phyloP scores from a whole-genome alignment of 2,329 filamentous ascomycete species.

The Beauveria pseudobassiana region DNA sequence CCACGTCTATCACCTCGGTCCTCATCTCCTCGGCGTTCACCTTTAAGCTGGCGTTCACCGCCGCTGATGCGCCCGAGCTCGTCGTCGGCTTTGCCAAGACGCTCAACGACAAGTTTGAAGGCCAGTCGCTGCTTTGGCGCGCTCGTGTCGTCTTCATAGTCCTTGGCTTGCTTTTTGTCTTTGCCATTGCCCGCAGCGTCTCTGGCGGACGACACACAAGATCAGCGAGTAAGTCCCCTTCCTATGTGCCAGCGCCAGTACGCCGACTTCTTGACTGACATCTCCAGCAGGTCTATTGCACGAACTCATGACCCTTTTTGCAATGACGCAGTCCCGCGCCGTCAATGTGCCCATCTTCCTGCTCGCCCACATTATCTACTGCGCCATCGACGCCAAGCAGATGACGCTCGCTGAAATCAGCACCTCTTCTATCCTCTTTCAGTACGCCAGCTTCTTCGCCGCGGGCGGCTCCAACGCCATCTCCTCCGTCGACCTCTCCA shows the following conservation, averaged over 20 bases:
- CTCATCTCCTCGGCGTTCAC: slow-evolving; percentile 52
- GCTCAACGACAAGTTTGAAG: slow-evolving; percentile 33
- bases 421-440: slow-evolving; percentile 65
- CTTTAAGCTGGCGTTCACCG: slow-evolving; percentile 88
- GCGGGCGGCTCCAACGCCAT: slow-evolving; percentile 90
- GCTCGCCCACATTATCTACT: slow-evolving; percentile 56
- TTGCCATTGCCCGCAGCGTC: slow-evolving; percentile 33
- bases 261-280: neutral
- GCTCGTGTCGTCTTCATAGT: slow-evolving; percentile 45
- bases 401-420: slow-evolving; percentile 53
- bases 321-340: slow-evolving; percentile 78
- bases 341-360: slow-evolving; percentile 82
- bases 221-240: slow-evolving; percentile 22
- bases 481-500: slow-evolving; percentile 89
- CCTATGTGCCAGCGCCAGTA: too few species aligned
- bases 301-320: slow-evolving; percentile 66
- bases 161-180: slow-evolving; percentile 30
- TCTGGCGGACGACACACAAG: slow-evolving; percentile 19
- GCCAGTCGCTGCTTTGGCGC: slow-evolving; percentile 38
- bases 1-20: slow-evolving; percentile 32
- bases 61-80: slow-evolving; percentile 81
- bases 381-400: slow-evolving; percentile 34
- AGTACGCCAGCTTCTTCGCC: slow-evolving; percentile 81
- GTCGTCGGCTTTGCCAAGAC: slow-evolving; percentile 40
- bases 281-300: slow-evolving; percentile 45